A percentile compares a stretch with the other conserved stretches of the same genome.
Conservation (phyloP, 805 yeast species). For the Vanderwaltozyma yarrowii region DNA sequence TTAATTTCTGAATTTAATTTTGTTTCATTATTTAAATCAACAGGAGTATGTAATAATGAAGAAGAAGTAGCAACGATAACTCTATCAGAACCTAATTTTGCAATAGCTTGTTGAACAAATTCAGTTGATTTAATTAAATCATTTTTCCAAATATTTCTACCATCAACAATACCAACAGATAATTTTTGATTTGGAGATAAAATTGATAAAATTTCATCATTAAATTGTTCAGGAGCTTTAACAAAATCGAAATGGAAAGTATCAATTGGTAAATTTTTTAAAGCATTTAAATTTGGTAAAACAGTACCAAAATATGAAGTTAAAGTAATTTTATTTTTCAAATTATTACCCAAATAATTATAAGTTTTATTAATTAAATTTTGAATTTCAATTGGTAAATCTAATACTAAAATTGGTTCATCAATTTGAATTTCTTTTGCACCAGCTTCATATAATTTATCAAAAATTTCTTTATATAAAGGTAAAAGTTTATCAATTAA, state of each 20-base stretch:
- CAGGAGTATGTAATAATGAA: constrained; percentile 96
- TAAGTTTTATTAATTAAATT: constrained; percentile 84
- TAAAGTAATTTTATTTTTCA: constrained; percentile 59
- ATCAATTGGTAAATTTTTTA: constrained; percentile 83
- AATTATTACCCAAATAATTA: constrained; percentile 58
- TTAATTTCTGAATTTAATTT: constrained; percentile 85
- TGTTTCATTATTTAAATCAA: constrained; percentile 84
- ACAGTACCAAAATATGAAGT: constrained; percentile 98
- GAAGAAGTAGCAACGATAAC: constrained; percentile 92
- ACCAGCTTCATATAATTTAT: constrained; percentile 87
- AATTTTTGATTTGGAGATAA: constrained; percentile 62
- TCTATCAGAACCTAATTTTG: constrained; percentile 74
- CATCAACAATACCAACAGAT: constrained; percentile 96
- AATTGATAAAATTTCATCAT: constrained; percentile 61
- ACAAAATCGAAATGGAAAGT: constrained; percentile 96
- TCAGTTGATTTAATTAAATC: constrained; percentile 81
- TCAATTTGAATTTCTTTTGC: constrained; percentile 93
- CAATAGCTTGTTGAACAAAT: constrained; percentile 72
- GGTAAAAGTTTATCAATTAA: constrained; percentile 85
- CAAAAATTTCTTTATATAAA: constrained; percentile 80
- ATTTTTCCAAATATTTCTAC: constrained; percentile 99
- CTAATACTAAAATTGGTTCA: constrained; percentile 94
- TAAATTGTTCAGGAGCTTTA: constrained; percentile 94
- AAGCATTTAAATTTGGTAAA: constrained; percentile 86
- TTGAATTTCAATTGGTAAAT: constrained; percentile 75